Evolutionary conservation across 768 basidiomycete species (phyloP).

Genomic region (Pholiota conissans): DNA sequence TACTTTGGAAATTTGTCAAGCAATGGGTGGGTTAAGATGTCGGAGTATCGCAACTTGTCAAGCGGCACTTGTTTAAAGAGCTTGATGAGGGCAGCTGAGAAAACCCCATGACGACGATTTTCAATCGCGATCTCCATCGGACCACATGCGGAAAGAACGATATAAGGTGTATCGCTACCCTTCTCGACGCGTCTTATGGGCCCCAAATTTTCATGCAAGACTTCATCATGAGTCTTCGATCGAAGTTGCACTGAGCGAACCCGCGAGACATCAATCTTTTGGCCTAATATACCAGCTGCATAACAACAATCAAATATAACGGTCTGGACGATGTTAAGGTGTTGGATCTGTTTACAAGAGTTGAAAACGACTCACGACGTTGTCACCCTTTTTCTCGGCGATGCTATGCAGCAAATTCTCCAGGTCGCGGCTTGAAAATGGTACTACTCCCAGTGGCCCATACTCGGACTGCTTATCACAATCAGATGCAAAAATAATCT

Average conservation of each 20-base stretch:
- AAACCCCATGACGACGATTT: not conserved
- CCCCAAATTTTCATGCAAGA: not conserved
- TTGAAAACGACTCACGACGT: conserved; percentile 6
- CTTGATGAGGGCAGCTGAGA: not conserved
- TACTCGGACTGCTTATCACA: not conserved
- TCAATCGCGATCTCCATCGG: not conserved
- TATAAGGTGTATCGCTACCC: not conserved
- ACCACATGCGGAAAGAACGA: not conserved
- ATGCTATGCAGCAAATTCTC: not conserved
- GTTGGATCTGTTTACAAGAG: not conserved
- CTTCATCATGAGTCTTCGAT: not conserved
- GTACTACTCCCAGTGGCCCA: no score
- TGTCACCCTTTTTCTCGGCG: conserved; percentile 4
- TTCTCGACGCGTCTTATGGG: not conserved
- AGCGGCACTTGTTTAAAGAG: not conserved
- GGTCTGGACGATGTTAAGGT: no score
- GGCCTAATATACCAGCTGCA: not conserved
- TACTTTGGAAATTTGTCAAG: not conserved
- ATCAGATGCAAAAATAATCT: conserved; percentile 9
- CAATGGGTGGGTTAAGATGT: not conserved
- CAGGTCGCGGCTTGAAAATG: not conserved
- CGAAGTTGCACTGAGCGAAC: no score
- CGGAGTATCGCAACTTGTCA: not conserved
- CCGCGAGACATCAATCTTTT: not conserved
- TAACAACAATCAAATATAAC: conserved; percentile 5